Evolutionary conservation across 2,329 filamentous ascomycete species (phyloP).

Genomic region (Ascochyta lentis): DNA sequence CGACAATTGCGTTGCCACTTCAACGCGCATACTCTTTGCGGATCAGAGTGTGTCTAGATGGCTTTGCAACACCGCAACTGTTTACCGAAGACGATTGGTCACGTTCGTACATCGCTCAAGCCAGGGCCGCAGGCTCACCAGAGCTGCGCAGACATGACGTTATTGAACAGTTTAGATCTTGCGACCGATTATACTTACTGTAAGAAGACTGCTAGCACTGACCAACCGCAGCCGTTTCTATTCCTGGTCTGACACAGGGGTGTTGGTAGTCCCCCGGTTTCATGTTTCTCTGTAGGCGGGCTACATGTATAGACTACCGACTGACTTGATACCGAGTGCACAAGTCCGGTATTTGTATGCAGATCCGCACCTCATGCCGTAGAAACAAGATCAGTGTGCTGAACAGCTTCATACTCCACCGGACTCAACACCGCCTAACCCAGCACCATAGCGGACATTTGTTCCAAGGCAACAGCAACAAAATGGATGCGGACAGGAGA

Average conservation of each 20-base stretch:
- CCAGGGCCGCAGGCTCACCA: background rate
- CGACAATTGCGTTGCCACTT: background rate
- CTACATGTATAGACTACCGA: slow-evolving; percentile 25
- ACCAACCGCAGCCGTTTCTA: slow-evolving; percentile 18
- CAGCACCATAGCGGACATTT: slow-evolving; percentile 4
- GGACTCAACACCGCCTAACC: background rate
- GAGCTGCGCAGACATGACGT: background rate
- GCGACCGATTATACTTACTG: background rate
- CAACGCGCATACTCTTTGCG: background rate
- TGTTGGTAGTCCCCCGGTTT: slow-evolving; percentile 17
- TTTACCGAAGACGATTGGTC: background rate
- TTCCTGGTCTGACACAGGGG: slow-evolving; percentile 22
- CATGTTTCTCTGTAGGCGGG: slow-evolving; percentile 14
- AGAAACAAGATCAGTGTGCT: background rate
- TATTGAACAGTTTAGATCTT: background rate
- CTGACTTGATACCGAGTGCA: slow-evolving; percentile 15
- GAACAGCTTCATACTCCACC: background rate
- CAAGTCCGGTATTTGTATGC: slow-evolving; percentile 23
- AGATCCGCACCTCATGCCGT: slow-evolving; percentile 19
- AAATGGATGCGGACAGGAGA: slow-evolving; percentile 41
- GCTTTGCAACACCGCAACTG: background rate
- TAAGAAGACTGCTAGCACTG: background rate
- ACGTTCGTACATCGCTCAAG: background rate
- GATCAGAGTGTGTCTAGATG: background rate
- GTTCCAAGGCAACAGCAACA: slow-evolving; percentile 6